phyloP scores from a whole-genome alignment of 805 yeast species.

The Lipomyces mesembrius region DNA sequence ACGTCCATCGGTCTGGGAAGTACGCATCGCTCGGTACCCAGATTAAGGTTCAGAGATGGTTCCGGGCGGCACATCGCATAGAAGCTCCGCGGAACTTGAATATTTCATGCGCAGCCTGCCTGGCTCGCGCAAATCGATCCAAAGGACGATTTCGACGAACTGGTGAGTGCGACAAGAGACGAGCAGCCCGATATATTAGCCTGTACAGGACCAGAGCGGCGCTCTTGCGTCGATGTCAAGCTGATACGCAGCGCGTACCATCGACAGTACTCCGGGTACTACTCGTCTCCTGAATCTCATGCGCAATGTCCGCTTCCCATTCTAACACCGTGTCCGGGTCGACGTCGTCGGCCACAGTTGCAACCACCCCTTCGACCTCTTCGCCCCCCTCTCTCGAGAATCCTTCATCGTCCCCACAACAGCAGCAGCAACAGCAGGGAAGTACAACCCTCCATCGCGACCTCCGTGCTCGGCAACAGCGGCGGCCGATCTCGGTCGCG shows the following conservation, averaged over 20 bases:
- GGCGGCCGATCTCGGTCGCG: slow-evolving; percentile 10
- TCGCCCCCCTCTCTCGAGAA: background rate
- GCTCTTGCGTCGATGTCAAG: background rate
- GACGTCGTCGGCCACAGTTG: background rate
- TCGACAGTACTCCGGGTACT: background rate
- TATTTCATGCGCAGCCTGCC: background rate
- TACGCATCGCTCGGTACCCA: background rate
- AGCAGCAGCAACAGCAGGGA: background rate
- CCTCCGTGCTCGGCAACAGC: slow-evolving; percentile 1
- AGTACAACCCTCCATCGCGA: slow-evolving; percentile 14
- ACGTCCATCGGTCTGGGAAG: background rate
- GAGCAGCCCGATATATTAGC: background rate
- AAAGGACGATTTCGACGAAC: background rate
- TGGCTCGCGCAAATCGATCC: background rate
- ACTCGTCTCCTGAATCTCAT: background rate
- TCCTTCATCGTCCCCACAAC: background rate
- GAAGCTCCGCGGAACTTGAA: background rate
- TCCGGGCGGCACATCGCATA: background rate
- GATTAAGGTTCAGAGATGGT: background rate
- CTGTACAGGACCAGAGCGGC: background rate
- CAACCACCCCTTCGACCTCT: background rate
- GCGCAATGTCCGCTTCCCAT: background rate
- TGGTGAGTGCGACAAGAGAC: background rate
- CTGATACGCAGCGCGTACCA: background rate
- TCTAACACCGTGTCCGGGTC: background rate